These are phyloP conservation scores for Poterioochromonas sp. DNA, from an alignment of 352 stramenopile species.

Conservation along the genomic window DNA sequence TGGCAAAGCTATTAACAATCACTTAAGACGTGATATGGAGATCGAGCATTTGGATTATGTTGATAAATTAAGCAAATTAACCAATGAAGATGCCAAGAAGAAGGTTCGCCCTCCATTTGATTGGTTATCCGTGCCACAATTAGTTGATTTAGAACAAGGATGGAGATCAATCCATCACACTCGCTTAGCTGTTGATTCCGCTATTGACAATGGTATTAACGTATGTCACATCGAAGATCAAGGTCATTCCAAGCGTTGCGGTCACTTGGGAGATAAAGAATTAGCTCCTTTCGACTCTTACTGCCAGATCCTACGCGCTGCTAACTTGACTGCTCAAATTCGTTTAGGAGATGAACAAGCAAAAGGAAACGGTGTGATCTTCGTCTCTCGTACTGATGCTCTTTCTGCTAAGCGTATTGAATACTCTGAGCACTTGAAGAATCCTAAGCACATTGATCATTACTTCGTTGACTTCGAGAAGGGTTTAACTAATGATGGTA, in stretches of 20 bases:
- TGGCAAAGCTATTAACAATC: slow-evolving; percentile 1
- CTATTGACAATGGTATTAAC: slow-evolving; percentile 21
- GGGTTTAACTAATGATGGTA: slow-evolving; percentile 13
- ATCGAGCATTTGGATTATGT: slow-evolving; percentile 7
- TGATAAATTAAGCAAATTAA: slow-evolving; percentile 26
- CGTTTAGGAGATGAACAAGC: neutral
- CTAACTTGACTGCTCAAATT: slow-evolving; percentile 10
- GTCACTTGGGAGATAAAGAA: slow-evolving; percentile 27
- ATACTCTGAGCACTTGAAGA: slow-evolving; percentile 8
- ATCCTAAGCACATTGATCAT: slow-evolving; percentile 20
- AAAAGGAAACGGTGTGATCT: neutral
- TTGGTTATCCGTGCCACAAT: neutral
- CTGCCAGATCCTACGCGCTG: neutral
- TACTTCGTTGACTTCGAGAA: slow-evolving; percentile 15
- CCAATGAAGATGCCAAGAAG: neutral
- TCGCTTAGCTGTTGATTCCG: neutral
- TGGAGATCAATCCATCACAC: neutral
- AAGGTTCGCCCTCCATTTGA: neutral
- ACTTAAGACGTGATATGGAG: neutral
- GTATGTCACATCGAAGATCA: slow-evolving; percentile 29
- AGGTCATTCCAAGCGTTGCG: slow-evolving; percentile 4
- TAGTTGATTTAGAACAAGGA: slow-evolving; percentile 26
- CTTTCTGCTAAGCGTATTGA: slow-evolving; percentile 20
- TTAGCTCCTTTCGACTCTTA: slow-evolving; percentile 6
- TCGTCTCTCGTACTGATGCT: slow-evolving; percentile 32